phyloP scores from a whole-genome alignment of 1,284 basidiomycete species.

The Agroathelia rolfsii region DNA sequence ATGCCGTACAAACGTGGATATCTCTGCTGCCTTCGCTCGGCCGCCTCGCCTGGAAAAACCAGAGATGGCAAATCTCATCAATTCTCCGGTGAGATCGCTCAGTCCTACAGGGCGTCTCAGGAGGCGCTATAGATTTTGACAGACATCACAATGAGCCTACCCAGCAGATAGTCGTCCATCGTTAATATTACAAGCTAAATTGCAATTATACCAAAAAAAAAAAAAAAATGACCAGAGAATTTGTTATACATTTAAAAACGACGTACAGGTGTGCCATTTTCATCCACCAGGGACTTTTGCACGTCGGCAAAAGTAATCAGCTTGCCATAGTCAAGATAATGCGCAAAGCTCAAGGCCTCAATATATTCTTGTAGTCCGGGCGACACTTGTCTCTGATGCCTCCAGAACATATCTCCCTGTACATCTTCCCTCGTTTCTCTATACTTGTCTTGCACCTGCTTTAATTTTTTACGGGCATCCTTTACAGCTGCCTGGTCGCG shows the following conservation, averaged over 20 bases:
- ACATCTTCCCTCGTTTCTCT: constrained; percentile 57
- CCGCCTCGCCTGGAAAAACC: constrained; percentile 63
- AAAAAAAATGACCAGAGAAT: constrained; percentile 6
- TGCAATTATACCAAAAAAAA: constrained; percentile 3
- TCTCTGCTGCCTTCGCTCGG: constrained; percentile 54
- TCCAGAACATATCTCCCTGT: constrained; percentile 68
- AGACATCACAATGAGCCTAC: no score
- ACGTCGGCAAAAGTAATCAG: constrained; percentile 68
- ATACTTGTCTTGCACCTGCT: constrained; percentile 63
- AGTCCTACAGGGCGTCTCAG: no score
- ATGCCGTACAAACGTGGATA: constrained; percentile 70
- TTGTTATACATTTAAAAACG: constrained; percentile 5
- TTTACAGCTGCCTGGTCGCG: constrained; percentile 36
- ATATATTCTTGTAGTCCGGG: constrained; percentile 86
- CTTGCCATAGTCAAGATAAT: constrained; percentile 70
- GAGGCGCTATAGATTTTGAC: no score
- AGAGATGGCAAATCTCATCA: constrained; percentile 93
- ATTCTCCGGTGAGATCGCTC: constrained; percentile 90
- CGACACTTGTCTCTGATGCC: constrained; percentile 68
- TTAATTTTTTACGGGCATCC: constrained; percentile 58
- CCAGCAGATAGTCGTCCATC: constrained; percentile 81
- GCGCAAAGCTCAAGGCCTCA: constrained; percentile 83
- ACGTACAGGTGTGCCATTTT: constrained; percentile 51
- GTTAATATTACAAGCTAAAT: constrained; percentile 60
- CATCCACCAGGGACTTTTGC: constrained; percentile 52